A percentile compares a stretch with the other conserved stretches of the same genome.
Conservation (phyloP, 768 basidiomycete genomes). For the Grammothele lineata region DNA sequence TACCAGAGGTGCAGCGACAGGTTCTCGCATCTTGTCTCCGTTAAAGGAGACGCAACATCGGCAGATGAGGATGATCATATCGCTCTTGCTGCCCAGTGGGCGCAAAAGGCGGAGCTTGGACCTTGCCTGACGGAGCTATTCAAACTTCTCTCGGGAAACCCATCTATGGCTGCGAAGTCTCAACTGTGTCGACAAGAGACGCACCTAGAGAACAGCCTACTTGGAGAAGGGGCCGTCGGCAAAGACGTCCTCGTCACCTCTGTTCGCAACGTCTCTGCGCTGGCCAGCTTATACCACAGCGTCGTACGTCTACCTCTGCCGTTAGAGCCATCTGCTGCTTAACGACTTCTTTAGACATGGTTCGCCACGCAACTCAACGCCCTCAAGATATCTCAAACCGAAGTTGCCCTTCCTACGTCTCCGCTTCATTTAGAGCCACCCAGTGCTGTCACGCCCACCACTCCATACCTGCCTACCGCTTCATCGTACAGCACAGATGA, state of each 20-base stretch:
- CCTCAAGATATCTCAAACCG: conserved; percentile 61
- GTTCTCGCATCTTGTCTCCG: conserved; percentile 70
- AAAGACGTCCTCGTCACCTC: conserved; percentile 69
- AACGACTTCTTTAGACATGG: conserved; percentile 58
- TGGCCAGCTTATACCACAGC: conserved; percentile 82
- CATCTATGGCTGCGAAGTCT: conserved; percentile 37
- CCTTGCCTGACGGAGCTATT: conserved; percentile 68
- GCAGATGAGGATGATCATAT: conserved; percentile 33
- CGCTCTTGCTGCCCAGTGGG: conserved; percentile 74
- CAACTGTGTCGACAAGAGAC: conserved; percentile 76
- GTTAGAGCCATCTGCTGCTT: not conserved
- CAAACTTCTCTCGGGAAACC: conserved; percentile 33
- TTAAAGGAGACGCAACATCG: conserved; percentile 24
- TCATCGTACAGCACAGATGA: conserved; percentile 37
- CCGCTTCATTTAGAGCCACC: conserved; percentile 46
- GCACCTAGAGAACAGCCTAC: conserved; percentile 66
- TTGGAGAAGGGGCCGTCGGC: conserved; percentile 49
- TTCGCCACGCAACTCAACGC: conserved; percentile 68
- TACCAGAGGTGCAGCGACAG: conserved; percentile 91
- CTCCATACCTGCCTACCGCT: conserved; percentile 43
- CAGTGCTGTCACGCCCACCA: conserved; percentile 39
- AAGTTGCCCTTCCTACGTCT: conserved; percentile 46
- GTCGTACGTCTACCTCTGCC: conserved; percentile 51
- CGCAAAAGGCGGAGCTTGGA: conserved; percentile 77
- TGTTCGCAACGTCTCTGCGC: conserved; percentile 62